These are phyloP conservation scores for Dittrichia graveolens DNA, from an alignment of 129 eudicot species.

Conservation along the genomic window DNA sequence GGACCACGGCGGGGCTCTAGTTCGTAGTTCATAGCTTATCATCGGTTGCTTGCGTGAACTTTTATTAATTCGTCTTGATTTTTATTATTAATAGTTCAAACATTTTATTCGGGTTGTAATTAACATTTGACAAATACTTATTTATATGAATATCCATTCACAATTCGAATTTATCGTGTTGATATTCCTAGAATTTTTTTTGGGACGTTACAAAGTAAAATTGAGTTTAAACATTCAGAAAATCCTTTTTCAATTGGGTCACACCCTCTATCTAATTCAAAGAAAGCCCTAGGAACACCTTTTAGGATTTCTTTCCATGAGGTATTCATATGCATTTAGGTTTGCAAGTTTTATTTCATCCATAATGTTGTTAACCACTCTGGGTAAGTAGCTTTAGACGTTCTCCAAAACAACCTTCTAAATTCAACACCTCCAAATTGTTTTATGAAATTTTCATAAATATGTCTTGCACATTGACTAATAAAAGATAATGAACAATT, in stretches of 20 bases:
- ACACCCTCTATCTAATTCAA: not conserved
- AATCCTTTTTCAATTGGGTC: not conserved
- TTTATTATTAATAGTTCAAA: no score
- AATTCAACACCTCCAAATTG: not conserved
- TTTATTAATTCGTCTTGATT: no score
- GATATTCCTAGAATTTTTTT: no score
- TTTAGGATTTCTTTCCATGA: not conserved
- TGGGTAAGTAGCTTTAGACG: no score
- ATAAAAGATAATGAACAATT: not conserved
- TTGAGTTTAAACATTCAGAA: not conserved
- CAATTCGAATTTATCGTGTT: no score
- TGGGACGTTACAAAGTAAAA: no score
- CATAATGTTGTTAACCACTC: not conserved
- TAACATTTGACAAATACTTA: no score
- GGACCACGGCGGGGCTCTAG: no score
- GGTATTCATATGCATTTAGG: not conserved
- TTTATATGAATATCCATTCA: no score
- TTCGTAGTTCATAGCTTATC: no score
- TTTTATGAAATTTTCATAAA: slow-evolving; percentile 15
- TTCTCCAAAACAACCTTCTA: not conserved
- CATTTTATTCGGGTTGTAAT: no score
- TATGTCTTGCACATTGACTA: slow-evolving; percentile 6
- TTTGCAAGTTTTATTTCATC: not conserved
- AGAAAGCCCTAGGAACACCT: not conserved
- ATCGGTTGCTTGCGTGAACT: no score